Evolutionary conservation across 2,329 filamentous ascomycete genomes (phyloP), one percentile per base, ranked within the genome.

Genomic region (Penicillium palitans): DNA sequence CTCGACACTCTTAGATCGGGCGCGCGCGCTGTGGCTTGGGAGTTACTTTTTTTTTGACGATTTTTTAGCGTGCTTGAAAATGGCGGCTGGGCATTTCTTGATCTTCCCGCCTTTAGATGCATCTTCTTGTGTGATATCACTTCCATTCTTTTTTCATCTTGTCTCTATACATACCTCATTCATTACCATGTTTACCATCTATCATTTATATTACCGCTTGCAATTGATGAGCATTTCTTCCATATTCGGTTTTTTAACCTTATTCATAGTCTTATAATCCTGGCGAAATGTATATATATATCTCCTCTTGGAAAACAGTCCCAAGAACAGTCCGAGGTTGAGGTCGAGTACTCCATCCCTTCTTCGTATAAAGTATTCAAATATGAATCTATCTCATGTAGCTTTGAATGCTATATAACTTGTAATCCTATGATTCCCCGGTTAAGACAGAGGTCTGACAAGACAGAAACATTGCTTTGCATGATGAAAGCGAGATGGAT

Each of bases 11-110:
- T 57, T 54, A 48, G 44, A 54, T 48, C 50, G n/a, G 27, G n/a
- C 50, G 47, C 50, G 33, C 39, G 24, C 31, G 29, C 37, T 52
- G 40, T 45, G 54, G 31, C 19, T 52, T 39, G 24, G 49, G 29
- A 52, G 45, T 58, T 57, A 15, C 21, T 44, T 37, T 47, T 56
- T 57, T 57, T 58, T 58, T 58, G 44, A 48, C 35, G 44, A n/a
- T 37, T 58, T 33, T 57, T 58, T 58, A 58, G 55, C 55, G 55
- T 58, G 55, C 50, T 54, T 58, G 50, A 48, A 52, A 53, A 58
- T 48, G 55, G 41, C 41, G 49, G 42, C 37, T 56, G 54, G 31
- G 50, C 42, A 42, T 44, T 51, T 31, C 29, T 31, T 35, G 42
- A 35, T 47, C 42, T 54, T 47, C 42, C 41, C 29, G 42, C 27